phyloP scores from a whole-genome alignment of 2,329 filamentous ascomycete species.

The Hypomyces perniciosus region DNA sequence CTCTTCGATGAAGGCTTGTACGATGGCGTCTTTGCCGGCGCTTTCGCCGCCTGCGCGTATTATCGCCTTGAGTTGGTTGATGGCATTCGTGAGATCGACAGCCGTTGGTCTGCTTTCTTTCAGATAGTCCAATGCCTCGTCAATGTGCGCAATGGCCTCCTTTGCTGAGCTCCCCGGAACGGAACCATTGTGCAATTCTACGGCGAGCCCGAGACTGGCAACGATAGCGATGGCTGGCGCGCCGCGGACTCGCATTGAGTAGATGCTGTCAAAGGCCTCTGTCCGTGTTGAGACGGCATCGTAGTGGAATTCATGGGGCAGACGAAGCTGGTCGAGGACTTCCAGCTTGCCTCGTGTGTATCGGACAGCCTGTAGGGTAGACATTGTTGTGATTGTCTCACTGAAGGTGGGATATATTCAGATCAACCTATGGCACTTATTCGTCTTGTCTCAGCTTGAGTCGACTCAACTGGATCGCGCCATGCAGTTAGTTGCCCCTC shows the following conservation, averaged over 20 bases:
- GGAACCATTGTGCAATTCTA: conserved; percentile 63
- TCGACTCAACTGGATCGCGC: background rate
- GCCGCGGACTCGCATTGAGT: conserved; percentile 68
- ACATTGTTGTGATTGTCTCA: conserved; percentile 31
- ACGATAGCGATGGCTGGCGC: conserved; percentile 97
- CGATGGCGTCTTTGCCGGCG: conserved; percentile 45
- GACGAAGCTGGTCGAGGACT: conserved; percentile 76
- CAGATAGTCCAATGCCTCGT: conserved; percentile 75
- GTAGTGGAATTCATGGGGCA: conserved; percentile 76
- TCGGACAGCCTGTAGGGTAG: conserved; percentile 68
- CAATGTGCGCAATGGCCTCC: conserved; percentile 65
- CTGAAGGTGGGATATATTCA: background rate
- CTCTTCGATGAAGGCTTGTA: conserved; percentile 65
- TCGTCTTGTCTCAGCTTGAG: conserved; percentile 6
- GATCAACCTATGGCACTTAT: background rate
- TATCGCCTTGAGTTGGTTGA: conserved; percentile 65
- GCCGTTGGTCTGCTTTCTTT: conserved; percentile 87
- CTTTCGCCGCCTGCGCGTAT: conserved; percentile 46
- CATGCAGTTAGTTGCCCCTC: conserved; percentile 15
- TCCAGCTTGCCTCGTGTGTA: conserved; percentile 66
- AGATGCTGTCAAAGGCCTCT: conserved; percentile 78
- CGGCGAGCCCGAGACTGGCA: conserved; percentile 80
- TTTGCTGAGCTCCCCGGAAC: conserved; percentile 37
- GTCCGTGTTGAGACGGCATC: conserved; percentile 63
- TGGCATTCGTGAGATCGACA: conserved; percentile 89